Percentiles rank a stretch among this genome's conserved stretches.
phyloP scores from a whole-genome alignment of 2,329 filamentous ascomycete genomes.

The Cladosporium sp. region DNA sequence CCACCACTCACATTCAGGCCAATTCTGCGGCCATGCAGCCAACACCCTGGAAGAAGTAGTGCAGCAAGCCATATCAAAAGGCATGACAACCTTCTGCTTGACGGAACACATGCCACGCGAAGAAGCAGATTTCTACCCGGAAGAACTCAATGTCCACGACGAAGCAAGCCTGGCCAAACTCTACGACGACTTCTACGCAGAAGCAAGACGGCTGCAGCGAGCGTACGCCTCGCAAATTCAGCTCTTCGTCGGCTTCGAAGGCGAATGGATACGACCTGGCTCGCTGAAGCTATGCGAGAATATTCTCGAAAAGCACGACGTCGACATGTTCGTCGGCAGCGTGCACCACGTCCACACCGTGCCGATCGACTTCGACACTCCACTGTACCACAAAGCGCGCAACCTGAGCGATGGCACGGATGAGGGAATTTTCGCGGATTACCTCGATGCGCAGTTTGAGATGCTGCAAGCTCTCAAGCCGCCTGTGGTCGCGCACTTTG shows the following conservation, averaged over 20 bases:
- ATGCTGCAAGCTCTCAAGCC: slow-evolving; percentile 74
- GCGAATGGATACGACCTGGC: slow-evolving; percentile 79
- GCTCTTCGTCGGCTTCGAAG: slow-evolving; percentile 86
- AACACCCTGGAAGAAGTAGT: slow-evolving; percentile 81
- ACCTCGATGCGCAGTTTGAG: slow-evolving; percentile 81
- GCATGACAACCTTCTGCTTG: slow-evolving; percentile 78
- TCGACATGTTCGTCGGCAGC: slow-evolving; percentile 91
- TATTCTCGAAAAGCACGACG: slow-evolving; percentile 56
- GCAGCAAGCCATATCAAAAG: slow-evolving; percentile 68
- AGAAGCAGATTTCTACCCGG: slow-evolving; percentile 79
- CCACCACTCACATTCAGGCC: slow-evolving; percentile 95
- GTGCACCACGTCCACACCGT: slow-evolving; percentile 84
- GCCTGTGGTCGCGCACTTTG: slow-evolving; percentile 86
- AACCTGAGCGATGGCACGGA: slow-evolving; percentile 57
- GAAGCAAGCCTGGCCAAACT: slow-evolving; percentile 45
- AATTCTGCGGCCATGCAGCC: slow-evolving; percentile 92
- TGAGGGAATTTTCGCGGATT: slow-evolving; percentile 70
- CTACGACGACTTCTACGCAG: slow-evolving; percentile 68
- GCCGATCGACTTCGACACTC: slow-evolving; percentile 81
- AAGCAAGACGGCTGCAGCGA: slow-evolving; percentile 68
- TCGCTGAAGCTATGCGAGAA: slow-evolving; percentile 57
- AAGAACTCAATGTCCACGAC: slow-evolving; percentile 55
- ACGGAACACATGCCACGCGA: slow-evolving; percentile 94
- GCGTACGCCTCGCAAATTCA: slow-evolving; percentile 68
- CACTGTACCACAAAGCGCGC: slow-evolving; percentile 63